phyloP scores from a whole-genome alignment of 2,329 filamentous ascomycete genomes.

The Cladorrhinum sp. region DNA sequence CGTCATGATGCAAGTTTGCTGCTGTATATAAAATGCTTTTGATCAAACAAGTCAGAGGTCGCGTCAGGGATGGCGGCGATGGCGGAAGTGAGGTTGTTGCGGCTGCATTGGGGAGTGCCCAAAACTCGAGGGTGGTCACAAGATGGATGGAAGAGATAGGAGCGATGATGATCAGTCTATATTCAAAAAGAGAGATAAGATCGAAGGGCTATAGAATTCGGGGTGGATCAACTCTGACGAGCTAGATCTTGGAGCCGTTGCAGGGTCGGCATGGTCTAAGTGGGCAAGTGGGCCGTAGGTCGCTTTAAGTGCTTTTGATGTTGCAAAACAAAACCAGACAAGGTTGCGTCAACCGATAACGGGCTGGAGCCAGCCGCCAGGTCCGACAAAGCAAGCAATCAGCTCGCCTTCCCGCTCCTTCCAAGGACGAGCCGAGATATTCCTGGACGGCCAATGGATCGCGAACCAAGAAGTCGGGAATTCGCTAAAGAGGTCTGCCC shows the following conservation, averaged over 20 bases:
- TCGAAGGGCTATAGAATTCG: neutral
- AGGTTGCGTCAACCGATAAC: neutral
- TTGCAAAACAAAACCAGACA: neutral
- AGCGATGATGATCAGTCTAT: neutral
- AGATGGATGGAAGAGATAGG: neutral
- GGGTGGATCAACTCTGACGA: neutral
- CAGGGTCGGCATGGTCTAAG: neutral
- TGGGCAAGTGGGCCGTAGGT: conserved; percentile 2
- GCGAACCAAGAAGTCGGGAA: conserved; percentile 16
- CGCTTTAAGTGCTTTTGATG: neutral
- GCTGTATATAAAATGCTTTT: neutral
- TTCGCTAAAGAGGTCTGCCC: conserved; percentile 11
- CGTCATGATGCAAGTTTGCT: conserved; percentile 19
- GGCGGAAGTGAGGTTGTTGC: conserved; percentile 18
- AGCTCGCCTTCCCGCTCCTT: neutral
- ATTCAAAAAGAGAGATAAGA: neutral
- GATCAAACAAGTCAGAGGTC: neutral
- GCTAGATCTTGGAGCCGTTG: neutral
- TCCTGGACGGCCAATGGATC: conserved; percentile 12
- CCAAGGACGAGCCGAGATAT: conserved; percentile 10
- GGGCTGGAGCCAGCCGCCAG: conserved; percentile 1
- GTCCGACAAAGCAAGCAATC: neutral
- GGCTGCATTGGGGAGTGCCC: conserved; percentile 16
- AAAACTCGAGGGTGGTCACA: too few species aligned
- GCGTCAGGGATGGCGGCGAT: conserved; percentile 18